Conservation (phyloP, 2,329 filamentous ascomycete species). For the Seiridium unicorne region DNA sequence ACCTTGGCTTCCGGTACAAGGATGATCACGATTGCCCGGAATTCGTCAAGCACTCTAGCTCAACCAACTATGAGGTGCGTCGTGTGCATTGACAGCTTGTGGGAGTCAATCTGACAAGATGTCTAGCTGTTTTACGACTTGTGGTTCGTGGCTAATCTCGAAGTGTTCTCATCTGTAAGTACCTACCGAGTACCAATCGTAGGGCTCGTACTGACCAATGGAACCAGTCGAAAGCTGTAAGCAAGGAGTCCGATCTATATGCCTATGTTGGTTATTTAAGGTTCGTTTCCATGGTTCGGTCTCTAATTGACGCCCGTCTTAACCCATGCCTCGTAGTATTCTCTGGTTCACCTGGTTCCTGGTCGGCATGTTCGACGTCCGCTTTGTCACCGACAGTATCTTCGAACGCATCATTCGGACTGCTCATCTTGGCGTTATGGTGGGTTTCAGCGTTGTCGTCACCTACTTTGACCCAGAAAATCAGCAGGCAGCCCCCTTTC, state of each 20-base stretch:
- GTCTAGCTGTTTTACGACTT: slow-evolving; percentile 52
- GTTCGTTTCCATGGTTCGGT: slow-evolving; percentile 11
- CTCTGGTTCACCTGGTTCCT: slow-evolving; percentile 68
- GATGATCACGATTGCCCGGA: slow-evolving; percentile 4
- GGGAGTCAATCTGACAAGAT: neutral
- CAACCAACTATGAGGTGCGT: slow-evolving; percentile 7
- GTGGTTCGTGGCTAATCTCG: slow-evolving; percentile 62
- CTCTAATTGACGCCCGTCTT: neutral
- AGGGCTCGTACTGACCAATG: no score
- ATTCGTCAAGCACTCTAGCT: slow-evolving; percentile 3
- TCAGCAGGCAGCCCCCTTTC: slow-evolving; percentile 32
- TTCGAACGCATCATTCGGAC: slow-evolving; percentile 60
- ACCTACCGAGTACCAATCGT: slow-evolving; percentile 3
- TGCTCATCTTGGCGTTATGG: slow-evolving; percentile 60
- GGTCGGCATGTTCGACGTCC: slow-evolving; percentile 61
- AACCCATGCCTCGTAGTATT: slow-evolving; percentile 19
- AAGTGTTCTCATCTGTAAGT: slow-evolving; percentile 51
- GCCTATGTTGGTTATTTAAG: slow-evolving; percentile 53
- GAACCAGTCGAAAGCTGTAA: slow-evolving; percentile 15
- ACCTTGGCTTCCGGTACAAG: slow-evolving; percentile 3
- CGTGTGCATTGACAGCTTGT: neutral
- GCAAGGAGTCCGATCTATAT: slow-evolving; percentile 13
- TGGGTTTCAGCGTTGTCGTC: slow-evolving; percentile 61
- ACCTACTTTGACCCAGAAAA: slow-evolving; percentile 36
- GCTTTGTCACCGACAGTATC: slow-evolving; percentile 61